phyloP scores from a whole-genome alignment of 179 eudicot genomes.

The Amaranthus tricolor region DNA sequence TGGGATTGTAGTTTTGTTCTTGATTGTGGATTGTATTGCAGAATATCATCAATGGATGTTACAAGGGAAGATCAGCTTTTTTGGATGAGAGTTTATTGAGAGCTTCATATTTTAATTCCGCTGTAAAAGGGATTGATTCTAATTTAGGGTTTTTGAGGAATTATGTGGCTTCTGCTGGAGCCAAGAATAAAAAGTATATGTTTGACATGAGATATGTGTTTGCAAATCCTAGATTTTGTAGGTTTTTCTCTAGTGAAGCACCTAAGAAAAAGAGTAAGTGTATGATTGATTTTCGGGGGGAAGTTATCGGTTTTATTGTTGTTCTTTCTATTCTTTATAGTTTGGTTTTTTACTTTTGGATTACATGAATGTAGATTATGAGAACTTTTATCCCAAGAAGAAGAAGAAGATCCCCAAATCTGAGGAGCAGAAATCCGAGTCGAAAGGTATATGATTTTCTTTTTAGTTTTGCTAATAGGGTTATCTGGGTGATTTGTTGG shows the following conservation, averaged over 20 bases:
- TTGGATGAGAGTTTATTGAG: conserved; percentile 28
- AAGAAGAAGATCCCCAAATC: conserved; percentile 80
- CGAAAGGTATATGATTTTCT: conserved; percentile 51
- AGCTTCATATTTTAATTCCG: conserved; percentile 13
- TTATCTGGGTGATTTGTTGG: background rate
- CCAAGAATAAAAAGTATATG: conserved; percentile 29
- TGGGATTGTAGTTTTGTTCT: background rate
- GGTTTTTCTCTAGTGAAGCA: conserved; percentile 59
- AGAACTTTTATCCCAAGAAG: conserved; percentile 75
- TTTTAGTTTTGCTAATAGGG: background rate
- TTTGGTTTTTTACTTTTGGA: background rate
- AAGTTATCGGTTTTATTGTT: background rate
- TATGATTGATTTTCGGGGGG: background rate
- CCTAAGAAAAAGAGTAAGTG: conserved; percentile 72
- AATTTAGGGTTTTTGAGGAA: conserved; percentile 53
- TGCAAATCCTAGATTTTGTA: conserved; percentile 44
- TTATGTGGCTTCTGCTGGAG: conserved; percentile 47
- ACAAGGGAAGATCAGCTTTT: conserved; percentile 33
- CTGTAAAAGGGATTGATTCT: conserved; percentile 28
- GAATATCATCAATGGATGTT: conserved; percentile 45
- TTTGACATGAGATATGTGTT: conserved; percentile 39
- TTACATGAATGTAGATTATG: conserved; percentile 50
- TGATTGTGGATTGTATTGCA: conserved; percentile 18
- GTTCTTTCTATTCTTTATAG: background rate
- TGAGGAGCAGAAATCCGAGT: conserved; percentile 64